phyloP scores from a whole-genome alignment of 805 yeast species.

The Nakazawaea pomicola region DNA sequence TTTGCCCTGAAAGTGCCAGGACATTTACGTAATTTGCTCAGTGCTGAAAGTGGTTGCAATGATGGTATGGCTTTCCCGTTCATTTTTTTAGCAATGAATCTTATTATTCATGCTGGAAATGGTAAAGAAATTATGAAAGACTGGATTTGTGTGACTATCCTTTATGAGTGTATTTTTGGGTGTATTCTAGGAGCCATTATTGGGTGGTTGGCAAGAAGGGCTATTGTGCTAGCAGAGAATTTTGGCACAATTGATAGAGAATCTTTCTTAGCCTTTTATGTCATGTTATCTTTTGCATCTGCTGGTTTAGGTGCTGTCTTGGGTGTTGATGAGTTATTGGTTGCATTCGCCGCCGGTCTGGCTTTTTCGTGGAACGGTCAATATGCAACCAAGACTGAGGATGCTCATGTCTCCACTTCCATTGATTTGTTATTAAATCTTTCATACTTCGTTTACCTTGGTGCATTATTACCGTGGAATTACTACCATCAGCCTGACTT shows the following conservation, averaged over 20 bases:
- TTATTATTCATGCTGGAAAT: conserved; percentile 46
- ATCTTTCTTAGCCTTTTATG: conserved; percentile 50
- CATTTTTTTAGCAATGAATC: conserved; percentile 51
- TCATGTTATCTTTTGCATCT: conserved; percentile 50
- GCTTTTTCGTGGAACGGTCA: conserved; percentile 74
- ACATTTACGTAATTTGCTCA: conserved; percentile 52
- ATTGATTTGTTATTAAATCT: conserved; percentile 62
- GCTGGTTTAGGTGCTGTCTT: conserved; percentile 60
- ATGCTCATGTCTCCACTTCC: conserved; percentile 59
- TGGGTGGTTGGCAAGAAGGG: conserved; percentile 46
- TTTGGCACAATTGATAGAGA: conserved; percentile 55
- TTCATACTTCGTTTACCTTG: conserved; percentile 65
- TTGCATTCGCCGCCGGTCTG: conserved; percentile 70
- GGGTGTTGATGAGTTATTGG: conserved; percentile 68
- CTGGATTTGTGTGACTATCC: conserved; percentile 56
- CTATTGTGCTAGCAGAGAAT: conserved; percentile 49
- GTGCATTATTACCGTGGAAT: conserved; percentile 68
- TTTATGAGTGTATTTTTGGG: conserved; percentile 61
- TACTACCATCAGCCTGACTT: conserved; percentile 41
- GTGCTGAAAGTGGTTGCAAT: conserved; percentile 73
- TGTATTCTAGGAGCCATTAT: conserved; percentile 44
- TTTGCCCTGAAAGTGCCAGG: conserved; percentile 66
- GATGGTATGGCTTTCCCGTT: conserved; percentile 74
- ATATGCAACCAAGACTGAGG: conserved; percentile 53
- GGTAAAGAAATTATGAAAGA: conserved; percentile 50